Conservation (phyloP, 2,329 filamentous ascomycete genomes). For the Aureobasidium zeae region DNA sequence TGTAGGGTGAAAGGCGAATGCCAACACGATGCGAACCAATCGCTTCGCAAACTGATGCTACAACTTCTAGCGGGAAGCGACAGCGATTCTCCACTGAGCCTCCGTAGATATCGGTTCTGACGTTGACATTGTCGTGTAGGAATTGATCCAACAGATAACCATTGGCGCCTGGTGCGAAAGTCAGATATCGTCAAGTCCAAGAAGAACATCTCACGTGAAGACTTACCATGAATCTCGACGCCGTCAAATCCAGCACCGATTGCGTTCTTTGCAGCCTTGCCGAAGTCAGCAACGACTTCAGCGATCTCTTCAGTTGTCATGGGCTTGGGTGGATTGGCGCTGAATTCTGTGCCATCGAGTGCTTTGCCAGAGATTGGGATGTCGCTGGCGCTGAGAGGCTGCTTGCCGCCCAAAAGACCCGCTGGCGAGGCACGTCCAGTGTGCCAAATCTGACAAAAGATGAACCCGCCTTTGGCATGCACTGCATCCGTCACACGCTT, state of each 20-base stretch:
- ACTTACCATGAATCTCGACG: constrained; percentile 38
- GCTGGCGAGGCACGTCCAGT: constrained; percentile 40
- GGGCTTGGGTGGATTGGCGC: constrained; percentile 28
- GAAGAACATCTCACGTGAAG: neutral
- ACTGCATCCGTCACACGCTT: constrained; percentile 51
- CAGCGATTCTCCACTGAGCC: constrained; percentile 39
- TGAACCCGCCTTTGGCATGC: constrained; percentile 53
- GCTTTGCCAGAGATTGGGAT: constrained; percentile 26
- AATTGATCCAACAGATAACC: constrained; percentile 55
- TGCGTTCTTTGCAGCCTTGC: constrained; percentile 20
- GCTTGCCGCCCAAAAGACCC: constrained; percentile 20
- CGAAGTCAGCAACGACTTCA: constrained; percentile 23
- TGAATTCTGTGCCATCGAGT: constrained; percentile 26
- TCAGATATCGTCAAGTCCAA: neutral
- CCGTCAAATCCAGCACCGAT: constrained; percentile 45
- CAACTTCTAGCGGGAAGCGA: constrained; percentile 43
- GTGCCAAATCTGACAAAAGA: constrained; percentile 54
- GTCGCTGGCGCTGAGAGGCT: constrained; percentile 25
- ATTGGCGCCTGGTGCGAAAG: constrained; percentile 19
- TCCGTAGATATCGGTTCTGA: constrained; percentile 39
- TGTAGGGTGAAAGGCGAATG: constrained; percentile 52
- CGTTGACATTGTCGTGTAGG: constrained; percentile 48
- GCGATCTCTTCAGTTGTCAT: constrained; percentile 32
- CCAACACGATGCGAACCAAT: constrained; percentile 41
- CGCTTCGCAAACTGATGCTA: constrained; percentile 38